Percentiles rank a stretch among this genome's conserved stretches.
phyloP scores from a whole-genome alignment of 768 basidiomycete genomes.

The Candolleomyces efflorescens region DNA sequence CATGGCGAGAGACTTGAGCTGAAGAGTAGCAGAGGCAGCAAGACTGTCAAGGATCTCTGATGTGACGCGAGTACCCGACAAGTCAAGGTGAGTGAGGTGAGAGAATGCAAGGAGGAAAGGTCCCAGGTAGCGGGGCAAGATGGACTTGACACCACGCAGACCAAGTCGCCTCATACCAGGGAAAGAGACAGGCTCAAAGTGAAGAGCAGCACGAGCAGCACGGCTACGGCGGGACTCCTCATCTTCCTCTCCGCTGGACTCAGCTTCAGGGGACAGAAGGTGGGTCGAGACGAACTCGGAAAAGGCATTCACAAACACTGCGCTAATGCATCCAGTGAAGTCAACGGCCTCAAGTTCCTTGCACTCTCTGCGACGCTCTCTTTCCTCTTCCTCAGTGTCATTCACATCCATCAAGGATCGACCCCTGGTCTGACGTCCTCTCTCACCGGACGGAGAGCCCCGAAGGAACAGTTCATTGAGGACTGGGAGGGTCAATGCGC shows the following conservation, averaged over 20 bases:
- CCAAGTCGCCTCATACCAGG: conserved; percentile 75
- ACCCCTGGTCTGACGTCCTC: conserved; percentile 65
- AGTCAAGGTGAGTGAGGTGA: conserved; percentile 82
- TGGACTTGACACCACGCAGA: conserved; percentile 76
- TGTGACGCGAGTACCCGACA: conserved; percentile 82
- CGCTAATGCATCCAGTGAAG: conserved; percentile 91
- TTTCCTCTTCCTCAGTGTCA: conserved; percentile 73
- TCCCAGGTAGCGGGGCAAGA: conserved; percentile 62
- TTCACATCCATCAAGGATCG: conserved; percentile 45
- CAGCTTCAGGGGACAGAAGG: conserved; percentile 41
- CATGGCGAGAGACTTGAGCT: conserved; percentile 75
- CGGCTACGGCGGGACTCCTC: conserved; percentile 28
- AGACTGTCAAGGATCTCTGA: conserved; percentile 71
- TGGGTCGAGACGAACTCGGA: conserved; percentile 76
- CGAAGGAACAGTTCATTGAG: conserved; percentile 89
- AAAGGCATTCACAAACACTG: conserved; percentile 83
- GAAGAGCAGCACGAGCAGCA: conserved; percentile 27
- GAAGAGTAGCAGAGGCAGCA: conserved; percentile 57
- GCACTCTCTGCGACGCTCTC: conserved; percentile 68
- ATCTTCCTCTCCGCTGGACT: conserved; percentile 40
- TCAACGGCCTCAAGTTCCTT: conserved; percentile 86
- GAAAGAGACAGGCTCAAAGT: conserved; percentile 53
- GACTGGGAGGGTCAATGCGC: conserved; percentile 79
- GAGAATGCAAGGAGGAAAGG: conserved; percentile 82
- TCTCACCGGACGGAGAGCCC: conserved; percentile 64